Conservation (phyloP, 139 green algal species). For the Micractinium sp. region DNA sequence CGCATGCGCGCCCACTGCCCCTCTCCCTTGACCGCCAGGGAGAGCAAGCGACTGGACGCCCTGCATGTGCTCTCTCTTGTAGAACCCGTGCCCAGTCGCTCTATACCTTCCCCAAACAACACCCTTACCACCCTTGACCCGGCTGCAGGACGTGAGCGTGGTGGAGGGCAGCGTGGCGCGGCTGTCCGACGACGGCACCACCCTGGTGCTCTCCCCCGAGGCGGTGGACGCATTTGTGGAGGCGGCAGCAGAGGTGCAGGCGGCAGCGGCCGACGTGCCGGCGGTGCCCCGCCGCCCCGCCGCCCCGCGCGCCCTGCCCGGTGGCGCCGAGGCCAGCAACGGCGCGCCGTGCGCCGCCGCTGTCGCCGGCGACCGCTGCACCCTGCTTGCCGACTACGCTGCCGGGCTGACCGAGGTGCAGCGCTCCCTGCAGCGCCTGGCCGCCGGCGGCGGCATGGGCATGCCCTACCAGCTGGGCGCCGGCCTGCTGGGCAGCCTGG, state of each 20-base stretch:
- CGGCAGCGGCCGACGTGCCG: background rate
- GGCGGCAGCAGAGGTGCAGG: background rate
- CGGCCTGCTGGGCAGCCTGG: background rate
- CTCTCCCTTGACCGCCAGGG: too few species aligned
- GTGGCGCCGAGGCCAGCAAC: background rate
- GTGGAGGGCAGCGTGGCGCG: background rate
- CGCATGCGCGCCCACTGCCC: too few species aligned
- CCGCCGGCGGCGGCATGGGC: background rate
- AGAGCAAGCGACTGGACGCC: too few species aligned
- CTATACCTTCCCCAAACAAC: background rate
- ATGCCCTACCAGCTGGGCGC: slow-evolving; percentile 3
- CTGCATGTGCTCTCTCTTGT: too few species aligned
- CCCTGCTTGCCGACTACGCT: slow-evolving; percentile 17
- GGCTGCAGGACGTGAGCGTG: background rate
- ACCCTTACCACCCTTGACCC: background rate
- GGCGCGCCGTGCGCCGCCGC: background rate
- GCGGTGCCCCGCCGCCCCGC: background rate
- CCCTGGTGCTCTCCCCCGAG: background rate
- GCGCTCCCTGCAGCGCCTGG: slow-evolving; percentile 1
- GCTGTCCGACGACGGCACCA: background rate
- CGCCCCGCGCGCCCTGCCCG: background rate
- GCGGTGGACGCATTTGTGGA: background rate
- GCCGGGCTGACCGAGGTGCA: slow-evolving; percentile 12
- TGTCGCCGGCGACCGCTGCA: background rate
- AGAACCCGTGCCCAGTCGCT: too few species aligned